Percentiles rank a stretch among this genome's conserved stretches.
These are phyloP conservation scores for Cladophialophora chaetospira DNA, from an alignment of 2,329 filamentous ascomycete species.

Conservation along the genomic window DNA sequence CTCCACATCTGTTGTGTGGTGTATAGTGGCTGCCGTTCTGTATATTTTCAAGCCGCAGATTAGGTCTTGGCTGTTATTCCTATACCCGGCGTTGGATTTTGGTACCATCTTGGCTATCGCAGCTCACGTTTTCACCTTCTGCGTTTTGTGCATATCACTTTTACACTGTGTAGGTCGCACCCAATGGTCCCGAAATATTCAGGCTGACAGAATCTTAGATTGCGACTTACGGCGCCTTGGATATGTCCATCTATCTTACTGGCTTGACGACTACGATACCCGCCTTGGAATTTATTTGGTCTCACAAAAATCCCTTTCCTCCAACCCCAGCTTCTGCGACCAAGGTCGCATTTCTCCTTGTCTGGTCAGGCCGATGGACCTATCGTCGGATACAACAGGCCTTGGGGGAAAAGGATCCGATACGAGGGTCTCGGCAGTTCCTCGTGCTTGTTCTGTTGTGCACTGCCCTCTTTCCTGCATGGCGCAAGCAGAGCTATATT, in stretches of 20 bases:
- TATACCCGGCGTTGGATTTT: slow-evolving; percentile 37
- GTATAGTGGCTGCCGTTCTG: slow-evolving; percentile 40
- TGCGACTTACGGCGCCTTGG: slow-evolving; percentile 27
- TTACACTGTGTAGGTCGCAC: slow-evolving; percentile 44
- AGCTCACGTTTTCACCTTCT: slow-evolving; percentile 40
- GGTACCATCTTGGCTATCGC: slow-evolving; percentile 40
- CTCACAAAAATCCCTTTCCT: slow-evolving; percentile 30
- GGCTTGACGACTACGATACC: slow-evolving; percentile 30
- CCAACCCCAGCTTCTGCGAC: slow-evolving; percentile 24
- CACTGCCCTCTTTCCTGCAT: slow-evolving; percentile 45
- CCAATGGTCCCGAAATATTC: neutral
- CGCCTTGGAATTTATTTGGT: slow-evolving; percentile 30
- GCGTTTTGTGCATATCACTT: slow-evolving; percentile 40
- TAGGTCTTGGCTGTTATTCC: slow-evolving; percentile 43
- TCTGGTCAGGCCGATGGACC: slow-evolving; percentile 28
- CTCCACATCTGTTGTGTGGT: slow-evolving; percentile 40
- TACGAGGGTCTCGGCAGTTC: slow-evolving; percentile 14
- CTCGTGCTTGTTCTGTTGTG: slow-evolving; percentile 41
- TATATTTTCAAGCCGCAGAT: slow-evolving; percentile 41
- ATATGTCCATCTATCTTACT: slow-evolving; percentile 28
- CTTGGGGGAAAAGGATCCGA: slow-evolving; percentile 20
- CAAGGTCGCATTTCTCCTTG: slow-evolving; percentile 29
- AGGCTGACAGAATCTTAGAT: slow-evolving; percentile 30
- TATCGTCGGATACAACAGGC: slow-evolving; percentile 28
- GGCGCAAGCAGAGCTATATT: slow-evolving; percentile 44